Evolutionary conservation across 2,329 filamentous ascomycete species (phyloP), one percentile per base, ranked within the genome.

Genomic region (Colletotrichum cordylinicola): DNA sequence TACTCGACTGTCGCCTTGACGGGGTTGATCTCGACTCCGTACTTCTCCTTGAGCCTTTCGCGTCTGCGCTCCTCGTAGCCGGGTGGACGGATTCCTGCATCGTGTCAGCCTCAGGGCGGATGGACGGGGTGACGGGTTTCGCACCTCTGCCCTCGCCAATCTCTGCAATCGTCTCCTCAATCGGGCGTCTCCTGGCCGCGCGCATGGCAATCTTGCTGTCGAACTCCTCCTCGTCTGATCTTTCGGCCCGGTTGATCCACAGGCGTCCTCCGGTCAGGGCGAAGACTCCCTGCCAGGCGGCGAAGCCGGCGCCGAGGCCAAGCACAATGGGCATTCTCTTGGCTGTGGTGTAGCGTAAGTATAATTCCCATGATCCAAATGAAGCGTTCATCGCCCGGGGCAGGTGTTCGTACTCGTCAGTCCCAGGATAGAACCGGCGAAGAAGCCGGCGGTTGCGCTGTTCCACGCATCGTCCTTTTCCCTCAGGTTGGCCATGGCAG

Each of bases 131-230:
- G 18, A 16, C 15, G 16, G 37, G 24, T 13, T 74, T 80, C 88
- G 82, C 90, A 96, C 95, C 95, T 91, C 96, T 91, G 79, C 95
- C 95, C 88, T 98, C 96, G 69, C 96, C 96, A 81, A 98, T 82
- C 82, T 96, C 91, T 29, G 92, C 91, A 78, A 98, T 87, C 3
- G 95, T 98, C 88, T 98, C 93, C 83, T 95, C 93, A 29, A 91
- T 88, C 31, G 95, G 94, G 82, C 93, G 88, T 83, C 95, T 91
- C 84, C 93, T 93, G 82, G 93, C 93, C 87, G 91, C 93, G 83
- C 95, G 91, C 83, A 96, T 78, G 78, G 88, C 89, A 84, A 96
- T 93, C 87, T 96, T 96, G 84, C 92, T 91, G 81, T 93, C 93
- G 77, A 94, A 95, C 84, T 96, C 94, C 69, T 91, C 90, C 66